Evolutionary conservation across 2,329 filamentous ascomycete genomes (phyloP).

Genomic region (Coniochaeta pulveracea): DNA sequence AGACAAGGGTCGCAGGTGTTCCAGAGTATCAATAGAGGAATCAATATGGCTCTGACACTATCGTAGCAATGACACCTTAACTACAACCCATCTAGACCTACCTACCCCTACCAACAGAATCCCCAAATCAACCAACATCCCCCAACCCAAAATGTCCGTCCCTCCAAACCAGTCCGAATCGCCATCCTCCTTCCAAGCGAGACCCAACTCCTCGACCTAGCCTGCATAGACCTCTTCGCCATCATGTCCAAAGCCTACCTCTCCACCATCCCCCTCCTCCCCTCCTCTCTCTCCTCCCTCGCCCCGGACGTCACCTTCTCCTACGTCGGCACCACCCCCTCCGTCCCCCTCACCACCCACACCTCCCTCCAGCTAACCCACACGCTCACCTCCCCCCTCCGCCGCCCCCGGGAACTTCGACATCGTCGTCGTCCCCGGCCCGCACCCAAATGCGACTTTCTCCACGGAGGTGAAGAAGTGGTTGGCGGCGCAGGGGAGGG

Average conservation of each 20-base stretch:
- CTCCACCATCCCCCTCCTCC: constrained; percentile 17
- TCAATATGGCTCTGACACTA: no score
- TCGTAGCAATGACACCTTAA: no score
- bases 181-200: constrained; percentile 38
- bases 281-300: constrained; percentile 23
- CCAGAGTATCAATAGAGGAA: no score
- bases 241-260: constrained; percentile 35
- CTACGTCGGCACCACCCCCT: constrained; percentile 28
- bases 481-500: constrained; percentile 25
- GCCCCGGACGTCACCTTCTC: constrained; percentile 20
- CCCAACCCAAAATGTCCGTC: constrained; percentile 3
- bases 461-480: constrained; percentile 26
- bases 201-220: constrained; percentile 37
- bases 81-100: background rate
- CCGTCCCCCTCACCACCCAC: constrained; percentile 29
- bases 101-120: constrained; percentile 7
- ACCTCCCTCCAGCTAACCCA: constrained; percentile 27
- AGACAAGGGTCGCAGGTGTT: no score
- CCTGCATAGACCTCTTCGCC: constrained; percentile 37
- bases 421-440: constrained; percentile 37
- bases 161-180: constrained; percentile 21
- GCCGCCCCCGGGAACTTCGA: constrained; percentile 39
- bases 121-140: constrained; percentile 1
- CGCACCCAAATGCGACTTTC: constrained; percentile 25
- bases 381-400: constrained; percentile 23